Base-by-base conservation (phyloP, 2,329 filamentous ascomycete species). In the Fusarium palustre region DNA sequence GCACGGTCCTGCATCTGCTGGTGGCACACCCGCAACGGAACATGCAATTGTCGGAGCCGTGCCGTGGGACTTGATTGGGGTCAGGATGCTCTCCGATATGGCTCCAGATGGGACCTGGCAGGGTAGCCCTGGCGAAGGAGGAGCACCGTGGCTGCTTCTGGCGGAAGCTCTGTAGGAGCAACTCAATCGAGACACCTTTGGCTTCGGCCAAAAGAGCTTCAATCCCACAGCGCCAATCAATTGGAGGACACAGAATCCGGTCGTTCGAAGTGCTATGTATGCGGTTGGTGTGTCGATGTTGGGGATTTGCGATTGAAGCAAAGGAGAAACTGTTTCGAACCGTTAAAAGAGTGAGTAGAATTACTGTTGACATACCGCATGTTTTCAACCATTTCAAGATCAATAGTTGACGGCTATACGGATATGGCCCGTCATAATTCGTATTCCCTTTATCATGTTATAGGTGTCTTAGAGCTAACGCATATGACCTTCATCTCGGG, bases 1-100 rank as follows among this genome's bases (percentile, higher is more conserved):
- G 60, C 59, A 63, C 34, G 48, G 57, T 48, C 46, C 55, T 56
- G 49, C 55, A 53, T 58, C 57, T 50, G 49, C 36, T 45, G 22
- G 31, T 54, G 60, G 25, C 34, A 55, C 66, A 66, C 50, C 62
- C 48, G 34, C 33, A 39, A 39, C 43, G 31, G 54, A 69, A 38
- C 54, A 54, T 68, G 57, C 53, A 55, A 50, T 64, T 59, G 38
- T 56, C 55, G 58, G 53, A 68, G 53, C 42, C 36, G 57, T 58
- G 54, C 45, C 54, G 36, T 46, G 55, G 65, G 55, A 31, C 57
- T 60, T 60, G 59, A 53, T 71, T 59, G 50, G 69, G 71, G 55
- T 64, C 39, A 31, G 42, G 56, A 46, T 60, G 53, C 47, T 48
- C 59, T 62, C 64, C 55, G 64, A 70, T 57, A 72, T 69, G 71